Evolutionary conservation across 2,329 filamentous ascomycete species (phyloP), one percentile per base, ranked within the genome.

Genomic region (Raffaelea deltoideospora): DNA sequence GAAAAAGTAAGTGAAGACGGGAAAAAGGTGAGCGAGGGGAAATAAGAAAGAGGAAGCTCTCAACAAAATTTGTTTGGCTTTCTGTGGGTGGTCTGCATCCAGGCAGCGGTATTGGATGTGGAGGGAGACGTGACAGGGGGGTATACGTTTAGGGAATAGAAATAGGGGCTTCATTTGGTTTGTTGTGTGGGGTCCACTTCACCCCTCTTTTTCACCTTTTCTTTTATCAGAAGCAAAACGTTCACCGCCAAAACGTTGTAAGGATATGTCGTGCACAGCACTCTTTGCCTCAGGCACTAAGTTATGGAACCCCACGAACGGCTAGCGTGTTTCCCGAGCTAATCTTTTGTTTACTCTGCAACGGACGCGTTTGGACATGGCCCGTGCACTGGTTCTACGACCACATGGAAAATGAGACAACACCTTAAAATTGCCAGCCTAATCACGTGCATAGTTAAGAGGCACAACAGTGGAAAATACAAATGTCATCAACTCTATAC

Each of bases 271-370:
- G 21, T 21, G 24, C 15, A 2, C 4, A 20, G 5, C 7, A 26
- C 17, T 26, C n/a, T 26, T 22, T 35, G 41, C 40, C 43, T 45
- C 31, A 44, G 43, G 40, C 41, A 45, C 31, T 11, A 30, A 36
- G 20, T 14, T 15, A 15, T 15, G 18, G 36, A 29, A 26, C 26
- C 27, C 28, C 36, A 33, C 15, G 34, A 39, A 26, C 30, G 34
- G 36, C 33, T 45, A 45, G 43, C 43, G 41, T 30, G 34, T 39
- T 31, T 30, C 37, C 14, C 19, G 24, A n/a, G n/a, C n/a, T n/a
- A n/a, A n/a, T n/a, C 28, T 31, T 34, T 37, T 37, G 37, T 43
- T 34, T 38, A 35, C 40, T 33, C 14, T 9, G 15, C 28, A n/a
- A 5, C 14, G n/a, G n/a, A n/a, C n/a, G n/a, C n/a, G n/a, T n/a